Evolutionary conservation across 768 basidiomycete genomes (phyloP), one percentile per base, ranked within the genome.

Genomic region (Neoboletus magnificus): DNA sequence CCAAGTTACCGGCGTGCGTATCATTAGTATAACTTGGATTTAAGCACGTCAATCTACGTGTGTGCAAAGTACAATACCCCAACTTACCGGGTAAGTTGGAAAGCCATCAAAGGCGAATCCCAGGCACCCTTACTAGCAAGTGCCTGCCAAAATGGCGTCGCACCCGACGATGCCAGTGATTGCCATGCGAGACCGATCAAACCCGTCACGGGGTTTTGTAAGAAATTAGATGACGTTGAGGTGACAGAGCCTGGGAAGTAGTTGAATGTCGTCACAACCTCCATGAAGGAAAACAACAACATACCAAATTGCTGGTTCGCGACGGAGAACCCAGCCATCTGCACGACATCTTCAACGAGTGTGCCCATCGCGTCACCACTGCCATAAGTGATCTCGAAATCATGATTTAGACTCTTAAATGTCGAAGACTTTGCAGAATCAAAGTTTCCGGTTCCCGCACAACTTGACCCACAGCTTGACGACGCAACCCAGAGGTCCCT

Each of bases 131-230:
- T 61, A 18, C 72, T 66, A 5, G 74, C 66, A 13, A 91, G 71
- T 0, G 79, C 69, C 61, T 85, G 76, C 88, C 89, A 91, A 66
- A 90, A 87, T 3, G 89, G 89, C 13, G 70, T 73, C 1, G 82
- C 73, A 3, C 65, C 63, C 6, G 87, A 86, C n/a, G 75, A 74
- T 0, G 89, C 77, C 48, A 91, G 79, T 9, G 78, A 61, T 23
- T 72, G 54, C 68, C 88, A 91, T 0, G 82, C 90, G 47, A 91
- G 79, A 11, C 90, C 90, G 73, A 91, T 75, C 64, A 92, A 80
- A 4, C 90, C 90, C 1, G 83, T 81, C 5, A 83, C 77, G 3
- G 76, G 65, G 3, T 80, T 83, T 50, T 75, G 70, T 23, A 89
- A 69, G 48, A 69, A 69, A 33, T 55, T 11, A 84, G 75, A 13